These are phyloP conservation scores for Calocybe gambosa DNA, from an alignment of 1,284 basidiomycete species.

Conservation along the genomic window DNA sequence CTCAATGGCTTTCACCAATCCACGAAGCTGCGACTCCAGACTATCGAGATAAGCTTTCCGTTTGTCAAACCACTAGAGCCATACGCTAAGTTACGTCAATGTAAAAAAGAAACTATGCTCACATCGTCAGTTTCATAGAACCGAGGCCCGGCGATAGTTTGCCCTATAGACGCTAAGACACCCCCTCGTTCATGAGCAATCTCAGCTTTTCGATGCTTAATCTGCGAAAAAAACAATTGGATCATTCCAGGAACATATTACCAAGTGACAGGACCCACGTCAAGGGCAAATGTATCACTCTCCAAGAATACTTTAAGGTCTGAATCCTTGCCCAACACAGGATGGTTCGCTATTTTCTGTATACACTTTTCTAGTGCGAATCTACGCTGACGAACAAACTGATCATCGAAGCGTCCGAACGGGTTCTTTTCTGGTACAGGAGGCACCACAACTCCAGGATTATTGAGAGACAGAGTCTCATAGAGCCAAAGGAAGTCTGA, in stretches of 20 bases:
- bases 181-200: constrained; percentile 71
- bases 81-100: not conserved
- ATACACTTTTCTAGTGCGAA: constrained; percentile 85
- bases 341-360: constrained; percentile 84
- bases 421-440: constrained; percentile 95
- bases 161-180: constrained; percentile 73
- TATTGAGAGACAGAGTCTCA: constrained; percentile 84
- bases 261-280: constrained; percentile 44
- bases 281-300: constrained; percentile 78
- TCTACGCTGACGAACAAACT: constrained; percentile 83
- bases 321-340: constrained; percentile 76
- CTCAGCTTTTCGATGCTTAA: constrained; percentile 81
- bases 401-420: constrained; percentile 84
- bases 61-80: constrained; percentile 84
- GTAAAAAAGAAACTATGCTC: constrained; percentile 16
- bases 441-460: constrained; percentile 95
- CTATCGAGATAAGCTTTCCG: constrained; percentile 84
- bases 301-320: constrained; percentile 87
- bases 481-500: constrained; percentile 98
- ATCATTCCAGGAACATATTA: not conserved
- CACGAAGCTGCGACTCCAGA: constrained; percentile 84
- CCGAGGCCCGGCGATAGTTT: constrained; percentile 72
- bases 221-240: constrained; percentile 38
- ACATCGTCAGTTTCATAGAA: constrained; percentile 94
- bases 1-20: constrained; percentile 83